Conservation (phyloP, 306 rosid genomes). For the Betula pendula region DNA sequence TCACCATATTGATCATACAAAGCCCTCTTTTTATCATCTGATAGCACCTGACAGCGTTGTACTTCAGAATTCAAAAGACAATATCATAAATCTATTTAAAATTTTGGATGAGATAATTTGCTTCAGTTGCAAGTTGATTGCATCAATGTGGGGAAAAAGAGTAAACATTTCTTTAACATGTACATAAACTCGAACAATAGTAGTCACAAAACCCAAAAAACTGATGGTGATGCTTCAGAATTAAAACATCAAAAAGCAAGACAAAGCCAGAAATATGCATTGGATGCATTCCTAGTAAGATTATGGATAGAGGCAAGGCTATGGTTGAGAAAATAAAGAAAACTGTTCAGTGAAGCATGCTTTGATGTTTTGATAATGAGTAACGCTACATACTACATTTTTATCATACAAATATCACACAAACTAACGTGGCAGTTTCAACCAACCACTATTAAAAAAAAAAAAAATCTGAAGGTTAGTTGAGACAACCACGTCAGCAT, state of each 20-base stretch:
- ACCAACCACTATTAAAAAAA: too few species aligned
- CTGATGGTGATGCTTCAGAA: neutral
- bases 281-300: neutral
- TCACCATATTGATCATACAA: conserved; percentile 96
- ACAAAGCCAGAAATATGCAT: neutral
- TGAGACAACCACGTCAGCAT: too few species aligned
- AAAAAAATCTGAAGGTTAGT: too few species aligned
- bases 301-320: neutral
- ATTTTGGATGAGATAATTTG: conserved; percentile 9
- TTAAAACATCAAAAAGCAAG: neutral
- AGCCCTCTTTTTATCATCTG: conserved; percentile 97
- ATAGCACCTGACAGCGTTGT: conserved; percentile 85
- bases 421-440: too few species aligned
- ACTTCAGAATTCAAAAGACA: conserved; percentile 72
- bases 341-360: neutral
- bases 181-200: neutral
- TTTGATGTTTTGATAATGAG: neutral
- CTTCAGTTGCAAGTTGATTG: conserved; percentile 3
- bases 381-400: too few species aligned
- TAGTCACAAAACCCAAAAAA: neutral
- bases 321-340: neutral
- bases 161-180: neutral
- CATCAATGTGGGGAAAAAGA: conserved; percentile 19
- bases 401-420: too few species aligned
- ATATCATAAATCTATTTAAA: conserved; percentile 34